phyloP scores from a whole-genome alignment of 1,284 basidiomycete species.

The Porphyrellus sp. region DNA sequence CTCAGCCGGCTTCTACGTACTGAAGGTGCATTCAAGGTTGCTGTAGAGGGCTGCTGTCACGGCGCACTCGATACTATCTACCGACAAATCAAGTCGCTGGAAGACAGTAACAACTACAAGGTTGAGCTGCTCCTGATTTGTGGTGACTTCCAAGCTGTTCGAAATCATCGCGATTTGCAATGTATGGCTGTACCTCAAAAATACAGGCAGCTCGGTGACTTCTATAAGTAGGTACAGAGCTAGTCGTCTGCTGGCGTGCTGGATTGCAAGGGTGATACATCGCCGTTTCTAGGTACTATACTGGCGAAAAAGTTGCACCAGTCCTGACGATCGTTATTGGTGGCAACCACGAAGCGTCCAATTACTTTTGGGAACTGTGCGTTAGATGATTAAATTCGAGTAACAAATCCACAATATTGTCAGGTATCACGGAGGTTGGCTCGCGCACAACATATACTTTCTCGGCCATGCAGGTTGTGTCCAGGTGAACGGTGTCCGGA shows the following conservation, averaged over 20 bases:
- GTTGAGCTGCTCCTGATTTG: conserved; percentile 88
- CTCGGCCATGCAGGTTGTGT: conserved; percentile 91
- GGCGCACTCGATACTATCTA: conserved; percentile 89
- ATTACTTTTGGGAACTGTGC: conserved; percentile 95
- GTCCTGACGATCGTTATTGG: conserved; percentile 93
- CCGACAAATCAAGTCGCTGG: conserved; percentile 64
- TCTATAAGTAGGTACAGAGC: conserved; percentile 60
- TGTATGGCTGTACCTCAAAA: conserved; percentile 92
- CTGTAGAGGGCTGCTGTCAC: conserved; percentile 95
- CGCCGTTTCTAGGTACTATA: conserved; percentile 68
- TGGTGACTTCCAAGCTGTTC: conserved; percentile 94
- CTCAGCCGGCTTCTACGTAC: not conserved
- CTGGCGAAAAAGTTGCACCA: conserved; percentile 77
- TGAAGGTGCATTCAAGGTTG: conserved; percentile 52
- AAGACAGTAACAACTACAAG: conserved; percentile 58
- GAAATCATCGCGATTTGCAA: conserved; percentile 83
- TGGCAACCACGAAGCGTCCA: conserved; percentile 97
- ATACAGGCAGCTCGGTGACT: conserved; percentile 81
- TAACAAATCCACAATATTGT: not conserved
- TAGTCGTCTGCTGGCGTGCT: not conserved
- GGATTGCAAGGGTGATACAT: conserved; percentile 1
- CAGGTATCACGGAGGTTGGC: conserved; percentile 93
- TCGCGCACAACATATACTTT: conserved; percentile 97
- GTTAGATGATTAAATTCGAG: conserved; percentile 32
- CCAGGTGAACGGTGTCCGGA: conserved; percentile 80